Percentiles rank a stretch among this genome's conserved stretches.
Evolutionary conservation across 1,284 basidiomycete genomes (phyloP).

Genomic region (Ceratobasidium theobromae): DNA sequence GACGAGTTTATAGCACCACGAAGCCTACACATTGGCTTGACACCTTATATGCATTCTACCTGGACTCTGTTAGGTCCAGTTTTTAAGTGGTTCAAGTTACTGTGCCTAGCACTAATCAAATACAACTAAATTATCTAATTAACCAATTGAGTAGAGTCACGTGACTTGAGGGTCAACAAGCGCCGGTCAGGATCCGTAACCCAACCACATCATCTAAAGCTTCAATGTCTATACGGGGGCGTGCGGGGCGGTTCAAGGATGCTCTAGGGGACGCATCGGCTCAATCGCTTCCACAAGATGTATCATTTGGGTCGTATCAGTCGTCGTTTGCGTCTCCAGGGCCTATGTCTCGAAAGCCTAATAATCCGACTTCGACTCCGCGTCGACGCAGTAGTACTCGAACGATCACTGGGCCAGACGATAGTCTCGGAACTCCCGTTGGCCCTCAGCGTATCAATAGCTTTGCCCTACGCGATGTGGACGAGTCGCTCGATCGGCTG

Average conservation of each 20-base stretch:
- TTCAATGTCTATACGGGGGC: slow-evolving; percentile 16
- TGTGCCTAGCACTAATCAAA: no score
- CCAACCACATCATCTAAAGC: background rate
- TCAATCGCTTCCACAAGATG: slow-evolving; percentile 3
- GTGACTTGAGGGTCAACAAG: background rate
- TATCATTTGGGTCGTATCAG: slow-evolving; percentile 25
- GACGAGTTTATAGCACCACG: no score
- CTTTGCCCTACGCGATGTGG: slow-evolving; percentile 27
- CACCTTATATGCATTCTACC: no score
- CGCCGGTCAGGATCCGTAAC: background rate
- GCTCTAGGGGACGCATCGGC: slow-evolving; percentile 11
- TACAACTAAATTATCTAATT: no score
- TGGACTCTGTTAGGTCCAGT: no score
- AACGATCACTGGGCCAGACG: slow-evolving; percentile 9
- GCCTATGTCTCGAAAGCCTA: slow-evolving; percentile 3
- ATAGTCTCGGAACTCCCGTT: background rate
- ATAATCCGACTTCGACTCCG: slow-evolving; percentile 10
- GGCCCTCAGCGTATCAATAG: slow-evolving; percentile 26
- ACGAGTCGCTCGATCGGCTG: slow-evolving; percentile 21
- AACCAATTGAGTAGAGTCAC: background rate
- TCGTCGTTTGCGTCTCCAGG: slow-evolving; percentile 14
- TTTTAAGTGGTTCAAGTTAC: no score
- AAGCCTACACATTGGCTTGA: no score
- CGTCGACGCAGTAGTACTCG: slow-evolving; percentile 14
- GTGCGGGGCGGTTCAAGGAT: slow-evolving; percentile 11